A percentile compares a stretch with the other conserved stretches of the same genome.
Conservation (phyloP, 2,329 filamentous ascomycete species). For the Akanthomyces dipterigenus region DNA sequence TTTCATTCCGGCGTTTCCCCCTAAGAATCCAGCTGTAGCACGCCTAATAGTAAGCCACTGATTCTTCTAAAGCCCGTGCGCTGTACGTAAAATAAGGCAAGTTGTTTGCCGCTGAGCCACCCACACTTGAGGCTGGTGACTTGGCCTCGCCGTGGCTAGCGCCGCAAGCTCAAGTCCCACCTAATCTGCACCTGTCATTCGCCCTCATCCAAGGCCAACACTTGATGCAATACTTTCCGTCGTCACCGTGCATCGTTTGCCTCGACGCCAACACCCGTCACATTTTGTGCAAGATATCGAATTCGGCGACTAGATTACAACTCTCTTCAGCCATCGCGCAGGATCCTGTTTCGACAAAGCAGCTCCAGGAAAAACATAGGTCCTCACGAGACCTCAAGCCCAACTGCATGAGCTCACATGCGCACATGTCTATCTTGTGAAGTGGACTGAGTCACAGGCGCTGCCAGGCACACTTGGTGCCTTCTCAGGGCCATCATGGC, state of each 20-base stretch:
- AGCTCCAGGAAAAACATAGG: too few species aligned
- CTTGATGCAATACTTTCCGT: neutral
- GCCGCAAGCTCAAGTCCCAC: conserved; percentile 8
- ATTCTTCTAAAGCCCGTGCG: neutral
- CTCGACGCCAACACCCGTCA: neutral
- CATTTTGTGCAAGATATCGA: neutral
- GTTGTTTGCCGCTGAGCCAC: neutral
- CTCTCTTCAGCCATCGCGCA: neutral
- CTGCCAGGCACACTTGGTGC: neutral
- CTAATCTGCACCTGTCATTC: conserved; percentile 3
- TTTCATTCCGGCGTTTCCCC: neutral
- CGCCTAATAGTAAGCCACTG: neutral
- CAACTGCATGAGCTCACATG: neutral
- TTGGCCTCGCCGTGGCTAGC: neutral
- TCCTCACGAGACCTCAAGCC: neutral
- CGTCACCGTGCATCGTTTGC: neutral
- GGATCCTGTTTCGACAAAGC: neutral
- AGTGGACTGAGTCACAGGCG: neutral
- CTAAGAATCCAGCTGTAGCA: neutral
- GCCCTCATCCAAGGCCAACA: neutral
- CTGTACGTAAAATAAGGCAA: neutral
- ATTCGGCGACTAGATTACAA: neutral
- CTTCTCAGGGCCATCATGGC: conserved; percentile 38
- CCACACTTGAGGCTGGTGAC: neutral
- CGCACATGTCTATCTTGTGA: neutral